Base-by-base conservation (phyloP, 768 basidiomycete species). In the Termitomyces sp. region DNA sequence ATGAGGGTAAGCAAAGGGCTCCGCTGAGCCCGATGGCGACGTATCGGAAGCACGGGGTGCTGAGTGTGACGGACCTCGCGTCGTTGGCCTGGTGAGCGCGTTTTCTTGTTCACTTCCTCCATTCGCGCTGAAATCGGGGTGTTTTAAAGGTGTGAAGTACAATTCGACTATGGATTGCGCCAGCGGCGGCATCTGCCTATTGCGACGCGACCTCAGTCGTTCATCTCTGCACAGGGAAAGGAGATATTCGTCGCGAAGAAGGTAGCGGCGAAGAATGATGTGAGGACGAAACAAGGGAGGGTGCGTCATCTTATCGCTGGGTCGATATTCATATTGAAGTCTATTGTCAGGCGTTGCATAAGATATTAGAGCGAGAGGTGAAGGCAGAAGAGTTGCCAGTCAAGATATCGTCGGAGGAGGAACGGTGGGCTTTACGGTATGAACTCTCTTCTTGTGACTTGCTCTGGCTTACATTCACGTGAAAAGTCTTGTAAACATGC, bases 361-460 rank as follows among this genome's bases (percentile, higher is more conserved):
- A 87, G 63, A 76, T 79, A 51, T 76, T 96, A 22, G 92, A 96
- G 69, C 78, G 80, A 18, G 89, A 94, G 70, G 73, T 94, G 16
- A 78, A 76, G 51, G 78, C 85, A 0, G 79, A 84, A 55, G 80
- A 84, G 61, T 58, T 89, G 30, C 24, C 71, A 18, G 83, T 95
- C 2, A 69, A 72, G 1, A 68, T 81, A 13, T 70, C 69, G 0
- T 83, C 80, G 0, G 66, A 76, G 2, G 93, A 93, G 71, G 91
- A 95, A 59, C 78, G 77, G 27, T 95, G 93, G 88, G 93, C 81
- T 15, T 69, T 91, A 58, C 79, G 87, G 92, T 88, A 63, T 54
- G 78, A 66, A 46, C 12, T 58, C 16, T 48, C 20, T 46, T 34
- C 22, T 24, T 20, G 27, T 37, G 13, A 34, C 22, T 27, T 7